phyloP scores from a whole-genome alignment of 768 basidiomycete genomes.

The Ramaria sp. region DNA sequence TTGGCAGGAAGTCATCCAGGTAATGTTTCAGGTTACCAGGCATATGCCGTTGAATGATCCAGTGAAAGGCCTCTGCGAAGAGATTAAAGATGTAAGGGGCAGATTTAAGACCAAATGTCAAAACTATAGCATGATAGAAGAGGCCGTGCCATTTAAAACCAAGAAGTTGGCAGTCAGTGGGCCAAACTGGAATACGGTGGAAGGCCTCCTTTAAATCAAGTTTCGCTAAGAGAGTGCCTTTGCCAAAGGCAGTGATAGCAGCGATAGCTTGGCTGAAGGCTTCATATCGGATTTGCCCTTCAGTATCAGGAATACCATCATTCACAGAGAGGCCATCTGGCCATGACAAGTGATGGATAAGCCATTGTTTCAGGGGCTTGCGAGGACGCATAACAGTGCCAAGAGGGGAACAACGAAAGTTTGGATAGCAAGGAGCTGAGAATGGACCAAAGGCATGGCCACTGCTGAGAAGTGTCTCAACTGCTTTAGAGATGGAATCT shows the following conservation, averaged over 20 bases:
- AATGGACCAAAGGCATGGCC: too few species aligned
- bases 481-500: too few species aligned
- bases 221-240: conserved; percentile 22
- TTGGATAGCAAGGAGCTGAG: conserved; percentile 2
- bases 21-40: too few species aligned
- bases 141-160: too few species aligned
- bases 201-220: too few species aligned
- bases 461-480: too few species aligned
- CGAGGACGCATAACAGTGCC: conserved; percentile 8
- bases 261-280: too few species aligned
- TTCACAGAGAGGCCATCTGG: too few species aligned
- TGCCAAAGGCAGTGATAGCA: conserved; percentile 12
- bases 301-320: conserved; percentile 19
- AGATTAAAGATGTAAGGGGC: too few species aligned
- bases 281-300: conserved; percentile 23
- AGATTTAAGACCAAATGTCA: too few species aligned
- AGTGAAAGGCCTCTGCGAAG: conserved; percentile 30
- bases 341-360: conserved; percentile 15
- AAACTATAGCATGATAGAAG: too few species aligned
- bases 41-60: conserved; percentile 29
- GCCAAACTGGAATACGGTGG: conserved; percentile 24
- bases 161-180: conserved; percentile 22
- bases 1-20: too few species aligned
- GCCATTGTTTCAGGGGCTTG: conserved; percentile 12
- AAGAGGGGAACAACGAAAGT: conserved; percentile 5